phyloP scores from a whole-genome alignment of 441 rosid species.

The Populus hybrid region DNA sequence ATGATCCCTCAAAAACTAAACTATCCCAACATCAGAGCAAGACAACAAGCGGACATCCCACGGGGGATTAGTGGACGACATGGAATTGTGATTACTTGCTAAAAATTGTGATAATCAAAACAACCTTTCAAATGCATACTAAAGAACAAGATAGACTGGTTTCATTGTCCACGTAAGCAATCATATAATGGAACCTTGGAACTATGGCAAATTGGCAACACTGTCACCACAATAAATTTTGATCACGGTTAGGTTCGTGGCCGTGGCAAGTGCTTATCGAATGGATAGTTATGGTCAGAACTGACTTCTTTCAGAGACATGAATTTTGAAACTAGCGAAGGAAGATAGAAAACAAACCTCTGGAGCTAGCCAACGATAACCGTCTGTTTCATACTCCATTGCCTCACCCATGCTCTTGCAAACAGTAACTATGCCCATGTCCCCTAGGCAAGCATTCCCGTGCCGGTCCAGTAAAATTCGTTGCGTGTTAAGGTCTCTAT shows the following conservation, averaged over 20 bases:
- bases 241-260: background rate
- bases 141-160: background rate
- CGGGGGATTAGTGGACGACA: background rate
- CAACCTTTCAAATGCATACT: background rate
- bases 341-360: constrained; percentile 59
- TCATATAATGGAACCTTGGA: background rate
- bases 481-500: constrained; percentile 75
- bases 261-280: background rate
- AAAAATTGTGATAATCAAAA: background rate
- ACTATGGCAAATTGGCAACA: background rate
- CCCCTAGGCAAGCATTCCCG: constrained; percentile 85
- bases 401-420: constrained; percentile 85
- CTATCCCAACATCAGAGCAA: background rate
- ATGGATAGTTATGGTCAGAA: background rate
- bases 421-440: constrained; percentile 83
- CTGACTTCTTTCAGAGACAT: constrained; percentile 9
- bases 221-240: background rate
- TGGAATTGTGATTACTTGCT: background rate
- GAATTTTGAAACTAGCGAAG: background rate
- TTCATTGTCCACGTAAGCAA: background rate
- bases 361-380: constrained; percentile 97
- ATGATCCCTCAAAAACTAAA: background rate
- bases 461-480: constrained; percentile 76
- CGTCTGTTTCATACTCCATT: constrained; percentile 93
- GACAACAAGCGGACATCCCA: background rate